Base-by-base conservation (phyloP, 2,329 filamentous ascomycete genomes). In the Scopulariopsis brevicaulis region DNA sequence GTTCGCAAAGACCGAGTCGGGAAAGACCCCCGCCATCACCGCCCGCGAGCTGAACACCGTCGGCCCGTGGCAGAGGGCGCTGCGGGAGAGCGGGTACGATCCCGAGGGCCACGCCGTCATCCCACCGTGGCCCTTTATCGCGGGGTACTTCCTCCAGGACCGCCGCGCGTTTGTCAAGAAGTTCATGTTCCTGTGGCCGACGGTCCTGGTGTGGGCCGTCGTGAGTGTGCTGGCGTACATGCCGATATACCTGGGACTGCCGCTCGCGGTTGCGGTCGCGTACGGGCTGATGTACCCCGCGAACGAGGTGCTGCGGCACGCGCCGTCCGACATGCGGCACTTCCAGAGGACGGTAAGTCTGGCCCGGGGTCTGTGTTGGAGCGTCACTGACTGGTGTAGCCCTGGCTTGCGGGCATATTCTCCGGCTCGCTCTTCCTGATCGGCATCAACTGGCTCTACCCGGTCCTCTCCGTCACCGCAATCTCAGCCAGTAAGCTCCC, bases 361-460 rank as follows among this genome's bases (percentile, higher is more conserved):
- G 5, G 46, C n/a, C 40, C 51, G 11, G 24, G 4, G 4, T 25
- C 24, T 34, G 14, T 7, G 25, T 24, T n/a, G 34, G 14, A 8
- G 15, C 50, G 15, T 15, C n/a, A 28, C 28, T 34, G 15, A 55
- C 20, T 32, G 11, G 25, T 34, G 2, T 25, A 92, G 86, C 93
- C 94, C 14, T 97, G 92, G 80, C 78, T 99, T 64, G 86, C 94
- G 0, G 94, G 94, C 59, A 92, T 99, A 61, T 99, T 99, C 73
- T 87, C 91, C 0, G 92, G 79, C 1, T 89, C 92, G 0, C 72
- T 96, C 20, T 95, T 96, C 67, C 86, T 90, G 76, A 83, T 90
- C 4, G 89, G 85, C 32, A 66, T 89, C 43, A 83, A 87, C 63
- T 99, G 90, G 83, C 63, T 93, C 46, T 81, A 86, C 24, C 81